These are phyloP conservation scores for Curvularia hawaiiensis DNA, from an alignment of 2,329 filamentous ascomycete species.

Conservation along the genomic window DNA sequence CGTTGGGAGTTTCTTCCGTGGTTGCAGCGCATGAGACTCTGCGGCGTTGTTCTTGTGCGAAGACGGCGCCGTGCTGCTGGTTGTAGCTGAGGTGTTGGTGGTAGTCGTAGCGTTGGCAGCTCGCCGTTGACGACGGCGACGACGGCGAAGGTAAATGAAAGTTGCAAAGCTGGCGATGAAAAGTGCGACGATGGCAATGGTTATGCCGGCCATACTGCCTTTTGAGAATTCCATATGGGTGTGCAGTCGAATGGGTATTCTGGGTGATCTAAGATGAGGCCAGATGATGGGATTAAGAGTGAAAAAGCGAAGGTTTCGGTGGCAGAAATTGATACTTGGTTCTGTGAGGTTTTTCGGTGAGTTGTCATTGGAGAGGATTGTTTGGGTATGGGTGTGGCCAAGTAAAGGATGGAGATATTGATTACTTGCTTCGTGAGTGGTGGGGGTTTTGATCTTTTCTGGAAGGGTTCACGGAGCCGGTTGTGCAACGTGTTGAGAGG, in stretches of 20 bases:
- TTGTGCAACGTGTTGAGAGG: background rate
- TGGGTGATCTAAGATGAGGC: background rate
- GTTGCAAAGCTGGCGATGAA: background rate
- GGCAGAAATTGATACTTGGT: background rate
- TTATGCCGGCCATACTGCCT: background rate
- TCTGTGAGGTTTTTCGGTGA: background rate
- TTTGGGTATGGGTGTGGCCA: background rate
- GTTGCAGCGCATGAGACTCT: background rate
- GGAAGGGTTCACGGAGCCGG: background rate
- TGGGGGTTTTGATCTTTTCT: background rate
- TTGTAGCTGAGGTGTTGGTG: background rate
- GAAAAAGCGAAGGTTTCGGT: background rate
- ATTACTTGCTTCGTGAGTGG: background rate
- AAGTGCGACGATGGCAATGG: background rate
- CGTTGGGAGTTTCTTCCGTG: too few species aligned
- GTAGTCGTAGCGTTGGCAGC: background rate
- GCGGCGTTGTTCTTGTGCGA: background rate
- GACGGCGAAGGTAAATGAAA: background rate
- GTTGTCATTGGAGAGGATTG: background rate
- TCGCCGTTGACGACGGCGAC: background rate
- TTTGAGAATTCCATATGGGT: background rate
- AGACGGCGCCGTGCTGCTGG: background rate
- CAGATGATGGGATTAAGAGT: background rate
- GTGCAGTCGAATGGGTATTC: background rate
- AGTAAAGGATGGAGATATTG: background rate